phyloP scores from a whole-genome alignment of 768 basidiomycete genomes.

The Trametopsis cervina region DNA sequence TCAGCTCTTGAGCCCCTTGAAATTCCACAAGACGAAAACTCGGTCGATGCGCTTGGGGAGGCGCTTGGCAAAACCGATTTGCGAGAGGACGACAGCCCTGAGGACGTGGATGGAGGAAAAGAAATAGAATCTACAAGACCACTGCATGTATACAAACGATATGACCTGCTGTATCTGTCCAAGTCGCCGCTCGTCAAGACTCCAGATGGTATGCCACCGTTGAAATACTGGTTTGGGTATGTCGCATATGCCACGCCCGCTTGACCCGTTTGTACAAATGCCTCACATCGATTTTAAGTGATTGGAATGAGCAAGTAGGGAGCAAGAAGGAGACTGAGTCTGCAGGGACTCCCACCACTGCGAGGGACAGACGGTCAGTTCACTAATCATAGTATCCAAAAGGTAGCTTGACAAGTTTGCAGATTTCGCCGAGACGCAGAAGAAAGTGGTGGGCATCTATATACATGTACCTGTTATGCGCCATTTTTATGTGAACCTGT shows the following conservation, averaged over 20 bases:
- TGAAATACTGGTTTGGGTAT: conserved; percentile 89
- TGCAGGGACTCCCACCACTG: conserved; percentile 39
- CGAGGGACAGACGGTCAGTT: conserved; percentile 63
- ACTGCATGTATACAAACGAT: conserved; percentile 62
- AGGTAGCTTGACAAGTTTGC: conserved; percentile 13
- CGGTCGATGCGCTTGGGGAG: conserved; percentile 25
- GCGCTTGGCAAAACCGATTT: conserved; percentile 28
- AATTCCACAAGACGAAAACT: conserved; percentile 3
- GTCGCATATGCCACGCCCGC: conserved; percentile 20
- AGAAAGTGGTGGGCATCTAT: conserved; percentile 48
- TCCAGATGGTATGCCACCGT: conserved; percentile 70
- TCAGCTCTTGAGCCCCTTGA: background rate
- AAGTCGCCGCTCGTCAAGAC: conserved; percentile 70
- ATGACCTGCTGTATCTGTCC: conserved; percentile 59
- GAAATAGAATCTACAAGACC: conserved; percentile 29
- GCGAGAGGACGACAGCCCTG: conserved; percentile 20
- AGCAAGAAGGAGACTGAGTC: conserved; percentile 65
- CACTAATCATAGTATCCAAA: background rate
- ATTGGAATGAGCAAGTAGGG: conserved; percentile 52
- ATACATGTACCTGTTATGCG: too few species aligned
- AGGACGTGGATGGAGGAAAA: conserved; percentile 25
- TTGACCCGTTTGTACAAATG: conserved; percentile 3
- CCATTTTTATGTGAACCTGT: too few species aligned
- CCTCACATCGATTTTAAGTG: conserved; percentile 22
- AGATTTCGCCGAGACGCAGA: conserved; percentile 77